Percentiles rank a stretch among this genome's conserved stretches.
phyloP scores from a whole-genome alignment of 2,329 filamentous ascomycete species.

The Clonostachys rosea region DNA sequence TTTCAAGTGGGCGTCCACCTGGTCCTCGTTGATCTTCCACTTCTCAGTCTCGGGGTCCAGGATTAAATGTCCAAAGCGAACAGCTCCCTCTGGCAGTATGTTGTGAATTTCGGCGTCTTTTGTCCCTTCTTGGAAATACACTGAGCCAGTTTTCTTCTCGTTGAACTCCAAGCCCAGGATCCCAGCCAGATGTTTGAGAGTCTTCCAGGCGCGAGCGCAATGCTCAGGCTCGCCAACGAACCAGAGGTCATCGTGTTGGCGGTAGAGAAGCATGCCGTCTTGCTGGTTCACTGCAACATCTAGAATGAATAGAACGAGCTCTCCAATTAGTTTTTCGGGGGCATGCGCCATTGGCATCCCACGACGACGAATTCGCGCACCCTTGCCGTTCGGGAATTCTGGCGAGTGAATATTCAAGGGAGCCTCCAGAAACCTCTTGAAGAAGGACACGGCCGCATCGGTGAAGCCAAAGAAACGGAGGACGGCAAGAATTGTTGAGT shows the following conservation, averaged over 20 bases:
- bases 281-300: constrained; percentile 53
- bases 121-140: background rate
- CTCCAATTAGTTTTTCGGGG: background rate
- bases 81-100: background rate
- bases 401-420: background rate
- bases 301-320: background rate
- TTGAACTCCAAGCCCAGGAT: background rate
- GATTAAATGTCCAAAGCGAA: background rate
- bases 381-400: background rate
- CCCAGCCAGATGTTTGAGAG: constrained; percentile 30
- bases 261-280: constrained; percentile 45
- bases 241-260: constrained; percentile 51
- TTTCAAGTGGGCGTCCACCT: constrained; percentile 46
- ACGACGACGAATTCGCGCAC: background rate
- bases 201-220: constrained; percentile 35
- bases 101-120: background rate
- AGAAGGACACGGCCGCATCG: constrained; percentile 17
- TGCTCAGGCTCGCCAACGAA: constrained; percentile 33
- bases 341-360: background rate
- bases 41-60: constrained; percentile 21
- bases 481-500: constrained; percentile 47
- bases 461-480: constrained; percentile 49
- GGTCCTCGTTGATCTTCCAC: constrained; percentile 47
- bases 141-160: background rate
- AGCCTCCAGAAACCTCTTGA: background rate